phyloP scores from a whole-genome alignment of 148 eudicot species.

The Chenopodium album region DNA sequence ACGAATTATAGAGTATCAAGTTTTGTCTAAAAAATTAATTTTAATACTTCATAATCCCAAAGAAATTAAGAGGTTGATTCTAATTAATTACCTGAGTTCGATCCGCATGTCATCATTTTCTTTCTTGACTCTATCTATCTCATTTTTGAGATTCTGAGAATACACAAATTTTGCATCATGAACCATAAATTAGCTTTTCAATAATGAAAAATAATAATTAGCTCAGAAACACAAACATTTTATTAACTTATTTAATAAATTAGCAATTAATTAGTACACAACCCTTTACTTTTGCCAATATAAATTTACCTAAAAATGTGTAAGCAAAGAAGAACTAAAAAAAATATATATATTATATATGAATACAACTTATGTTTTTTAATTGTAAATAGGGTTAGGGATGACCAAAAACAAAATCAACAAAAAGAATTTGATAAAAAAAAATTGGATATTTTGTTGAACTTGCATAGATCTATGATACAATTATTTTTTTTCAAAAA shows the following conservation, averaged over 20 bases:
- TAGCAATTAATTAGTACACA: too few relatives aligned
- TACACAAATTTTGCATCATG: neutral
- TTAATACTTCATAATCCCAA: too few relatives aligned
- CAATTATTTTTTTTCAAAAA: too few relatives aligned
- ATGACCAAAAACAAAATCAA: neutral
- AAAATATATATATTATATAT: too few relatives aligned
- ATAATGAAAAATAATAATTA: neutral
- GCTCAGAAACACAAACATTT: neutral
- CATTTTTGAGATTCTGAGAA: constrained; percentile 57
- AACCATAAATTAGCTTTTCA: neutral
- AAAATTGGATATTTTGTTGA: neutral
- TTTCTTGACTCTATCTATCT: constrained; percentile 70
- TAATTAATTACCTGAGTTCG: constrained; percentile 53
- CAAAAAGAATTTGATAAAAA: neutral
- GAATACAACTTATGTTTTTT: too few relatives aligned
- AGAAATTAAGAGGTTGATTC: neutral
- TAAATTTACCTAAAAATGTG: too few relatives aligned
- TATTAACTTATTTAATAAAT: too few relatives aligned
- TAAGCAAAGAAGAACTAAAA: too few relatives aligned
- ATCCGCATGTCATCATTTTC: constrained; percentile 75
- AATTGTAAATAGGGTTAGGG: too few relatives aligned
- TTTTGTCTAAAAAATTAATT: too few relatives aligned
- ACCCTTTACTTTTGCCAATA: neutral
- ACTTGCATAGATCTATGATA: constrained; percentile 13
- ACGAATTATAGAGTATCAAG: too few relatives aligned